These are phyloP conservation scores for Camelina sativa DNA, from an alignment of 345 rosid species.

Conservation along the genomic window DNA sequence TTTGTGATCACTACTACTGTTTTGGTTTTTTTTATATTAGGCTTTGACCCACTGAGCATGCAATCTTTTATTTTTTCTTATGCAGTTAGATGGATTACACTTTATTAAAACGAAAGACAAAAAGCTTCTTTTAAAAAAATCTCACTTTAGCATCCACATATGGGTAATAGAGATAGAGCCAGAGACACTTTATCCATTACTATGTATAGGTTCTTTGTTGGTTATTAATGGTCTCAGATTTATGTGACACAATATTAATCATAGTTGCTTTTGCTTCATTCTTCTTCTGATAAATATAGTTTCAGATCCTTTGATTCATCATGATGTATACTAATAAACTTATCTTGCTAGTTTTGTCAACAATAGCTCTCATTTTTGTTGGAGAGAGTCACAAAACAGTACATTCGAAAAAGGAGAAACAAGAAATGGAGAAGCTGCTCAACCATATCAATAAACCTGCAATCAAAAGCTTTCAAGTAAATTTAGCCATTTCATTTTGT, in stretches of 20 bases:
- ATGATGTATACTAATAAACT: slow-evolving; percentile 7
- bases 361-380: slow-evolving; percentile 14
- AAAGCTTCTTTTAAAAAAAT: background rate
- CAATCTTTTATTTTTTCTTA: too few species aligned
- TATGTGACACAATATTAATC: background rate
- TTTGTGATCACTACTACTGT: background rate
- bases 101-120: background rate
- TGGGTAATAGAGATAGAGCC: background rate
- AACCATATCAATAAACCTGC: slow-evolving; percentile 31
- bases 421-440: slow-evolving; percentile 25
- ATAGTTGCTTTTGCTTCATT: background rate
- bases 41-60: background rate
- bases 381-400: slow-evolving; percentile 9
- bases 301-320: background rate
- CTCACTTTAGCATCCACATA: background rate
- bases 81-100: background rate
- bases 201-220: background rate
- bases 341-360: background rate
- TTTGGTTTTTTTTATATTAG: background rate
- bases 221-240: slow-evolving; percentile 8
- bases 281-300: background rate
- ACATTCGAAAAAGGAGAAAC: slow-evolving; percentile 10
- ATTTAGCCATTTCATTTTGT: background rate
- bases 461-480: slow-evolving; percentile 36
- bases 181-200: background rate